phyloP scores from a whole-genome alignment of 805 yeast genomes.

The Ogataea haglerorum region DNA sequence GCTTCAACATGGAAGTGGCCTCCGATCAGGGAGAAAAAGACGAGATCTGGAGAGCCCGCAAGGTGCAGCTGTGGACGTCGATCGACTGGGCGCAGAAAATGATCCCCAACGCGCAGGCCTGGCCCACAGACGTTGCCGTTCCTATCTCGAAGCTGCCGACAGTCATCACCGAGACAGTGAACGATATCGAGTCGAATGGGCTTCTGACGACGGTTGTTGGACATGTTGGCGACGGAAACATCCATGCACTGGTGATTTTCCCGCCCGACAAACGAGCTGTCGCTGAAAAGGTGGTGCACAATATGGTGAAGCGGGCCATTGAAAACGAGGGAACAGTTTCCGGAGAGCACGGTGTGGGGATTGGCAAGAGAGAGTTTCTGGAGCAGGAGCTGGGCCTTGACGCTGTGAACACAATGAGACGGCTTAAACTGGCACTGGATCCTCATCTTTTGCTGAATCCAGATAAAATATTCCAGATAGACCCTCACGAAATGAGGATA shows the following conservation, averaged over 20 bases:
- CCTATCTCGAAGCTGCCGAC: conserved; percentile 64
- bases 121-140: conserved; percentile 84
- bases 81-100: conserved; percentile 58
- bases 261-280: conserved; percentile 44
- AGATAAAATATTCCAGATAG: conserved; percentile 70
- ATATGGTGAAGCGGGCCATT: conserved; percentile 64
- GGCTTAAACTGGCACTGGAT: conserved; percentile 64
- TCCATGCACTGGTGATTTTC: conserved; percentile 64
- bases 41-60: conserved; percentile 72
- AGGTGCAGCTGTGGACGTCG: conserved; percentile 62
- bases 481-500: conserved; percentile 38
- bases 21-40: conserved; percentile 53
- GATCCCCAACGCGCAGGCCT: conserved; percentile 43
- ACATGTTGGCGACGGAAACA: conserved; percentile 81
- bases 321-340: conserved; percentile 75
- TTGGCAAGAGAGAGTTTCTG: conserved; percentile 66
- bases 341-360: conserved; percentile 84
- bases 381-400: conserved; percentile 61
- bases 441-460: conserved; percentile 72
- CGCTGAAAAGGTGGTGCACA: conserved; percentile 49
- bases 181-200: conserved; percentile 53
- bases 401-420: conserved; percentile 68
- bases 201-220: conserved; percentile 59
- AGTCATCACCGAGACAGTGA: conserved; percentile 60
- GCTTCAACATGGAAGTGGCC: conserved; percentile 57